These are phyloP conservation scores for Apiotrichum gracile DNA, from an alignment of 1,284 basidiomycete species.

Conservation along the genomic window DNA sequence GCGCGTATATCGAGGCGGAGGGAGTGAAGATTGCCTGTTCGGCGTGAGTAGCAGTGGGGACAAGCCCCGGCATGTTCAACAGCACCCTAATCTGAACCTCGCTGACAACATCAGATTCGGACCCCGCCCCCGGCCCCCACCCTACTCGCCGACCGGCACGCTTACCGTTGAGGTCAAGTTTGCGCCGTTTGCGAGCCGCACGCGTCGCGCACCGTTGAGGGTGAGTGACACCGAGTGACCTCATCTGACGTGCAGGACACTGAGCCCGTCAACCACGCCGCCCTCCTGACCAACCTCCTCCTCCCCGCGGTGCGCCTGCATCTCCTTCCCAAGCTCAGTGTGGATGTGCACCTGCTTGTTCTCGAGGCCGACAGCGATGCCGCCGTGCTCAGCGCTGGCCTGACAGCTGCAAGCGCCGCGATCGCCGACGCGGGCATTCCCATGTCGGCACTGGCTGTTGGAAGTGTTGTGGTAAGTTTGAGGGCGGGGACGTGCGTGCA, in stretches of 20 bases:
- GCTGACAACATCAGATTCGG: constrained; percentile 64
- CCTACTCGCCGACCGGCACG: constrained; percentile 76
- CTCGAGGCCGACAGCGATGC: constrained; percentile 86
- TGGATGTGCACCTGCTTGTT: constrained; percentile 85
- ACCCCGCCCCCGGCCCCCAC: constrained; percentile 60
- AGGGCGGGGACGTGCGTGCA: neutral
- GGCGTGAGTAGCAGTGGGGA: constrained; percentile 67
- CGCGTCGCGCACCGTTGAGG: constrained; percentile 73
- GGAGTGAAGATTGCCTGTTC: constrained; percentile 87
- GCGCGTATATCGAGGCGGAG: constrained; percentile 84
- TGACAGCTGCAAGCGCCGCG: constrained; percentile 83
- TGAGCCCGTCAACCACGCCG: constrained; percentile 78
- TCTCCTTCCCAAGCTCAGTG: constrained; percentile 83
- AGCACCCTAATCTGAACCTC: no score
- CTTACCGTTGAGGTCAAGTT: constrained; percentile 96
- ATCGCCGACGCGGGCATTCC: constrained; percentile 51
- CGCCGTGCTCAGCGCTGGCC: constrained; percentile 72
- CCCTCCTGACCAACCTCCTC: constrained; percentile 80
- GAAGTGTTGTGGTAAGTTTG: constrained; percentile 22
- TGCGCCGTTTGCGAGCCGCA: constrained; percentile 78
- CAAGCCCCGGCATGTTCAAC: no score
- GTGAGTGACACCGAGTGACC: constrained; percentile 52
- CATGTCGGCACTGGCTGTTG: constrained; percentile 42
- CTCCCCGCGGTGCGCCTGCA: constrained; percentile 80
- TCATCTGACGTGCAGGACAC: constrained; percentile 61